Conservation (phyloP, 148 eudicot genomes). For the Rhododendron ferrugineum region DNA sequence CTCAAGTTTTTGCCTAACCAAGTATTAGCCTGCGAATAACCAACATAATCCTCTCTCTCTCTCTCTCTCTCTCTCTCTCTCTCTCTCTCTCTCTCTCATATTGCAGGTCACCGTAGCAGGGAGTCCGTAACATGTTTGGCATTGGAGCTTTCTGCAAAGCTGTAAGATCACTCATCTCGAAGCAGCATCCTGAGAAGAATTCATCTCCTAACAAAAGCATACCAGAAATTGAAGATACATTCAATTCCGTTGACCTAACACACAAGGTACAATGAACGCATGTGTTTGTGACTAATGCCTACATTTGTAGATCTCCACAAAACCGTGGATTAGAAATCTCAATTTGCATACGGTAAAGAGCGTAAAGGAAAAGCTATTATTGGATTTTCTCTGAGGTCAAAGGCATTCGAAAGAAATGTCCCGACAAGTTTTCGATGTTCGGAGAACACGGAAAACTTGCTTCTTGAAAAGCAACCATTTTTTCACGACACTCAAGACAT, state of each 20-base stretch:
- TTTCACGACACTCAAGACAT: too few species aligned
- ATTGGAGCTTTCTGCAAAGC: conserved; percentile 20
- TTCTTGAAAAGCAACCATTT: too few species aligned
- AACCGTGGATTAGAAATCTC: not conserved
- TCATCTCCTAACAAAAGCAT: not conserved
- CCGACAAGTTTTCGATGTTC: not conserved
- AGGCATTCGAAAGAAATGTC: not conserved
- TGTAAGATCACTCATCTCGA: conserved; percentile 23
- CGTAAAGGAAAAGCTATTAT: not conserved
- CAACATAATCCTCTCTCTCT: too few species aligned
- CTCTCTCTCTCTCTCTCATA: too few species aligned
- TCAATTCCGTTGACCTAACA: conserved; percentile 7
- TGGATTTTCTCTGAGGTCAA: too few species aligned
- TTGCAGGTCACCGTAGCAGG: not conserved
- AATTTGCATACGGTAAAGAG: not conserved
- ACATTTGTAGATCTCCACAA: not conserved
- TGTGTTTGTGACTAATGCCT: not conserved
- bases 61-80: too few species aligned
- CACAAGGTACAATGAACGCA: conserved; percentile 7
- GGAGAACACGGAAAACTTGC: not conserved
- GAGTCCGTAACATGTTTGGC: conserved; percentile 10
- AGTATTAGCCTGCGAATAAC: too few species aligned
- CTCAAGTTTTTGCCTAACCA: not conserved
- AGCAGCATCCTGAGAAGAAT: not conserved
- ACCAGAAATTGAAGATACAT: not conserved